Evolutionary conservation across 169 alveolate genomes (phyloP), one percentile per base, ranked within the genome.

Genomic region (Plasmodium gonderi): DNA sequence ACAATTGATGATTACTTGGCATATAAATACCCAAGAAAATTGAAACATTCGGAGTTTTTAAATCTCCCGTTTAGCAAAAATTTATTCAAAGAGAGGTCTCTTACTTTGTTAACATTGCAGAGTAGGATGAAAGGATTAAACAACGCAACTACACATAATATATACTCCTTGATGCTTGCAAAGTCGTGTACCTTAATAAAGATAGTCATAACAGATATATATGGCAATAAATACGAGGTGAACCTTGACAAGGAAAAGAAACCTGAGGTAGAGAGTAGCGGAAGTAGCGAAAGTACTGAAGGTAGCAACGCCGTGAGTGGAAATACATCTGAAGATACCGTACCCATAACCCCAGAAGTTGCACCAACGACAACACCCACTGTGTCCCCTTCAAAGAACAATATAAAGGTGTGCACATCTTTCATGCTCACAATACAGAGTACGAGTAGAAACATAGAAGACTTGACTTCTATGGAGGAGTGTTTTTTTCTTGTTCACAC

Each of bases 1-100:
- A 69, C 45, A 23, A 69, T 6, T 29, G 92, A 83, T 76, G 92
- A 83, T 47, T 83, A 49, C 44, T 3, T 83, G 26, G 1, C 92
- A 11, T 72, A 69, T 31, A 83, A 1, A 20, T 69, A 72, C 64
- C 64, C 83, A 0, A 69, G 92, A 17, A 83, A 72, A 23, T 33
- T 69, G 26, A 83, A 83, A 29, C 9, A 47, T n/a, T 68, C 38
- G 31, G 92, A 83, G 60, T 83, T 45, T 47, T 9, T 49, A n/a
- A 31, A 38, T 11, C 0, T 83, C 20, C 92, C 92, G 20, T 26
- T 47, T 11, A 69, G 78, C 75, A 33, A 51, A 42, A 8, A 12
- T 47, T 23, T 83, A n/a, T 83, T 83, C 77, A 83, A 83, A 64
- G 65, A 72, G 3, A 72, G 64, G 1, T 6, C 83, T 11, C 12